A percentile compares a stretch with the other conserved stretches of the same genome.
phyloP scores from a whole-genome alignment of 2,329 filamentous ascomycete species.

The Verticillium dahliae region DNA sequence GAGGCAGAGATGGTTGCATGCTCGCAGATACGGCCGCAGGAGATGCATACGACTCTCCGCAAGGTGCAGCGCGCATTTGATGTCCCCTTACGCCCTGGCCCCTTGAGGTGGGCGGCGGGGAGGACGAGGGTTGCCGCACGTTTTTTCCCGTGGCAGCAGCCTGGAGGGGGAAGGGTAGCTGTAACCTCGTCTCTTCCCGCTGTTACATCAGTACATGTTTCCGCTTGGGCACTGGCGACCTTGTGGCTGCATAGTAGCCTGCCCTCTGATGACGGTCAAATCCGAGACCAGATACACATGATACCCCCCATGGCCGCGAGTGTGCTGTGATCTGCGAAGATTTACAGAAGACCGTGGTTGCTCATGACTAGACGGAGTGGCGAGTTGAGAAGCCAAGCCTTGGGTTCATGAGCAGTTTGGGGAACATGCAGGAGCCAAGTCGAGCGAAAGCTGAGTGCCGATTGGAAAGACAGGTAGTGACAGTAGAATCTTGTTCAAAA shows the following conservation, averaged over 20 bases:
- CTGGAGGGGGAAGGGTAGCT: background rate
- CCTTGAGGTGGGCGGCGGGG: background rate
- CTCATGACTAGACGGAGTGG: background rate
- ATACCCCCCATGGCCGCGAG: too few relatives aligned
- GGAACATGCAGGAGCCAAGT: background rate
- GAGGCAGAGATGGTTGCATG: background rate
- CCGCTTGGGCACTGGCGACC: background rate
- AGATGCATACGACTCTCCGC: background rate
- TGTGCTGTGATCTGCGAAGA: too few relatives aligned
- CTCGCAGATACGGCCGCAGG: background rate
- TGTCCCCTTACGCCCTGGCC: background rate
- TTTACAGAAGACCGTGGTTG: too few relatives aligned
- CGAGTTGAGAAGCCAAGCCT: background rate
- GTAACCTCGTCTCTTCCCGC: background rate
- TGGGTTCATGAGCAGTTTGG: background rate
- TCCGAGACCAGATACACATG: too few relatives aligned
- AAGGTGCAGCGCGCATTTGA: background rate
- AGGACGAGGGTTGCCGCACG: background rate
- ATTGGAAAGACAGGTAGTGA: too few relatives aligned
- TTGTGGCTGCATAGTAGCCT: background rate
- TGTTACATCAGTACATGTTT: background rate
- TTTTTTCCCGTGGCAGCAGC: background rate
- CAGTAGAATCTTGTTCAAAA: too few relatives aligned
- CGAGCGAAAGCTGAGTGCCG: too few relatives aligned
- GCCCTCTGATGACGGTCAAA: too few relatives aligned